Base-by-base conservation (phyloP, 2,329 filamentous ascomycete genomes). In the Cordyceps farinosa region DNA sequence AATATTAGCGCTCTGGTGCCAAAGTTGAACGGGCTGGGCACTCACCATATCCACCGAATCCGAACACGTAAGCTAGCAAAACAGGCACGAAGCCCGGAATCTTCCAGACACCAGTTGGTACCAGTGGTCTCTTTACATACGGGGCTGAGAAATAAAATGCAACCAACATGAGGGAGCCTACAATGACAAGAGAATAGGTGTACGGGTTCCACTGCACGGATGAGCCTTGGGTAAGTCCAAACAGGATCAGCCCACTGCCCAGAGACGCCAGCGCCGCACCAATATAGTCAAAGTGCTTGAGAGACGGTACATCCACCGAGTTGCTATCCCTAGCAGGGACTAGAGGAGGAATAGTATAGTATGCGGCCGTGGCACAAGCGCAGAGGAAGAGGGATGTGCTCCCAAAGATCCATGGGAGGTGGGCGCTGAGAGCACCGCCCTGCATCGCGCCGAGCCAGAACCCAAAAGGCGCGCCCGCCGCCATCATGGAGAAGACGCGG, bases 361-460 rank as follows among this genome's bases (percentile, higher is more conserved):
- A 47, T 6, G 58, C 63, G 3, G 58, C 63, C 17, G 15, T 9
- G 9, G 63, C 48, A 5, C 51, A 62, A 8, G 57, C 36, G n/a
- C 48, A 61, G 15, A 65, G 63, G 38, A 65, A 58, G 1, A 65
- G 48, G 11, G 63, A 55, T 9, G 58, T 65, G 36, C 58, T 62
- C 11, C 63, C 63, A 38, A 65, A 65, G 17, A 65, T 65, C 63
- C 63, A 65, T 7, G 63, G 63, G 3, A 65, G 53, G 27, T 52
- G 58, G 10, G 63, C 30, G n/a, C 63, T 64, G 6, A 64, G 62
- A 8, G 56, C 62, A 22, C 62, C 62, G 15, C 47, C 55, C 38
- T 64, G 62, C 48, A 64, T 52, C 15, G 48, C 53, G 7, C 62
- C 62, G n/a, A 64, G 13, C 62, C 62, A 64, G 47, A 60, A 63